A percentile compares a stretch with the other conserved stretches of the same genome.
Evolutionary conservation across 78 protist species (phyloP).

Genomic region (slime mould (Dictyostelium discoideum)): DNA sequence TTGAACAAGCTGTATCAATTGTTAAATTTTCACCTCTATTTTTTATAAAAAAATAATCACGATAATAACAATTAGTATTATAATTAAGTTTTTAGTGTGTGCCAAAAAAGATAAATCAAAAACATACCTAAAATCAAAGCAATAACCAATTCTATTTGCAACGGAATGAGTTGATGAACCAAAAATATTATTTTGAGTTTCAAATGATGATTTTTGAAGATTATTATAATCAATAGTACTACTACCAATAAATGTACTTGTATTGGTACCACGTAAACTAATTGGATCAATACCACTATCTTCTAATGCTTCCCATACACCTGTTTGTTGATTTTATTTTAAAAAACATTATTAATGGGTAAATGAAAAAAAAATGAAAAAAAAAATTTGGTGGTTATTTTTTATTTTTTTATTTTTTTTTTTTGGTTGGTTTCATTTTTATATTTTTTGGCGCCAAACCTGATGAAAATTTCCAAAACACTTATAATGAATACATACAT

Average conservation of each 20-base stretch:
- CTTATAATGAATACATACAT: background rate
- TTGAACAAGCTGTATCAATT: slow-evolving; percentile 93
- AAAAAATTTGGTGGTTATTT: too few relatives aligned
- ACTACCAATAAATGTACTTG: slow-evolving; percentile 34
- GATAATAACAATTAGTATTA: too few relatives aligned
- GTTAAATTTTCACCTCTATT: slow-evolving; percentile 76
- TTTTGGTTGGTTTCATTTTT: too few relatives aligned
- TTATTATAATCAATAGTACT: background rate
- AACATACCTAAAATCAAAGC: slow-evolving; percentile 29
- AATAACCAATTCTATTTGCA: background rate
- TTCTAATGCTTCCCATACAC: slow-evolving; percentile 62
- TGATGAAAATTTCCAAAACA: too few relatives aligned
- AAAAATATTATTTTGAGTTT: background rate
- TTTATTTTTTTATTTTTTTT: too few relatives aligned
- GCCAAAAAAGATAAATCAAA: too few relatives aligned
- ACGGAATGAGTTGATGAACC: background rate
- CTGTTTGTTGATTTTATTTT: too few relatives aligned
- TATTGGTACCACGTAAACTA: slow-evolving; percentile 45
- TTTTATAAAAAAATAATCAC: background rate
- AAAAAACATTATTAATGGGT: too few relatives aligned
- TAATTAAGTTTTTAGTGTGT: too few relatives aligned
- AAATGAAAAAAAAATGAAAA: too few relatives aligned
- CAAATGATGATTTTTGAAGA: background rate
- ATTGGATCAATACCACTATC: slow-evolving; percentile 61
- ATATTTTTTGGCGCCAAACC: too few relatives aligned